These are phyloP conservation scores for Fusarium sp. DNA, from an alignment of 2,329 filamentous ascomycete genomes.

Conservation along the genomic window DNA sequence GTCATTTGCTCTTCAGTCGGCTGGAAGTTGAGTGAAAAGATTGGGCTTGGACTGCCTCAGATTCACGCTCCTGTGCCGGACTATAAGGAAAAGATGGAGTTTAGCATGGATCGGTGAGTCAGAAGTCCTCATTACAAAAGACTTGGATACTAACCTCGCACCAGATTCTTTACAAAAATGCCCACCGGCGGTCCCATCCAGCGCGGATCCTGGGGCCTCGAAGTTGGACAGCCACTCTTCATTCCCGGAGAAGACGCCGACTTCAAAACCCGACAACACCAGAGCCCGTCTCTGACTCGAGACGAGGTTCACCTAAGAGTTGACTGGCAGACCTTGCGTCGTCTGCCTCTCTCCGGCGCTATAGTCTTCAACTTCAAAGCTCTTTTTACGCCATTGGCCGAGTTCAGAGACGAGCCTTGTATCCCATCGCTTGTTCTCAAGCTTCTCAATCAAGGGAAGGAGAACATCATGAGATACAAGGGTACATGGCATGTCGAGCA, in stretches of 20 bases:
- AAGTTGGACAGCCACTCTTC: constrained; percentile 78
- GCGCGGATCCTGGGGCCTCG: constrained; percentile 84
- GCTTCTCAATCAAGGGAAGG: constrained; percentile 68
- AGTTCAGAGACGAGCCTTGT: constrained; percentile 76
- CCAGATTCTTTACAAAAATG: constrained; percentile 82
- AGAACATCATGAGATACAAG: constrained; percentile 79
- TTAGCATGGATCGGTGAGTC: constrained; percentile 81
- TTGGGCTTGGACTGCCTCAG: constrained; percentile 72
- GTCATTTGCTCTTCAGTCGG: constrained; percentile 81
- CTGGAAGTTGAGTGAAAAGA: constrained; percentile 80
- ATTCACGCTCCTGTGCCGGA: constrained; percentile 82
- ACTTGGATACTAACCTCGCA: neutral
- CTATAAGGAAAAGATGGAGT: constrained; percentile 87
- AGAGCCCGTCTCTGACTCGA: constrained; percentile 64
- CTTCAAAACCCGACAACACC: constrained; percentile 65
- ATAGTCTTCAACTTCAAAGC: constrained; percentile 92
- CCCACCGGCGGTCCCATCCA: constrained; percentile 79
- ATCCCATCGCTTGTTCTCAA: constrained; percentile 74
- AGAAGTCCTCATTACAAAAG: accelerated
- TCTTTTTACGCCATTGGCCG: constrained; percentile 76
- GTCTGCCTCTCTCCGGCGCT: constrained; percentile 77
- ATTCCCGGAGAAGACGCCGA: constrained; percentile 75
- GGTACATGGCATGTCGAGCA: constrained; percentile 83
- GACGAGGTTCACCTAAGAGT: constrained; percentile 75
- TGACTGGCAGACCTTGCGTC: constrained; percentile 87